Percentiles rank a stretch among this genome's conserved stretches.
Evolutionary conservation across 2,329 filamentous ascomycete genomes (phyloP).

Genomic region (Bisporella sp.): DNA sequence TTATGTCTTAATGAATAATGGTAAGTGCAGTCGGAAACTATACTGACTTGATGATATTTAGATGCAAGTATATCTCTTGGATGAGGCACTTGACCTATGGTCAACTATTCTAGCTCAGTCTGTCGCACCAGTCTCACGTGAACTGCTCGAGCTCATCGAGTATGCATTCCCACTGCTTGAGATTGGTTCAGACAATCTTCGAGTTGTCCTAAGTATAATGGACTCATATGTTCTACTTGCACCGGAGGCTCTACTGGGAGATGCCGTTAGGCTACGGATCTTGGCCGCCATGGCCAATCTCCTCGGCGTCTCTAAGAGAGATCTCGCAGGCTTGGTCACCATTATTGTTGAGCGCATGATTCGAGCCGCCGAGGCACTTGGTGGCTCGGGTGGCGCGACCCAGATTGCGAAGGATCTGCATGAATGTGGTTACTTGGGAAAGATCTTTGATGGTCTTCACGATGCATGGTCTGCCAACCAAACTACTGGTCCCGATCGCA

Average conservation of each 20-base stretch:
- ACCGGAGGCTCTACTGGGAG: constrained; percentile 56
- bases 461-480: constrained; percentile 69
- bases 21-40: not conserved
- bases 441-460: constrained; percentile 59
- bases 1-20: not conserved
- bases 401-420: constrained; percentile 61
- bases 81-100: constrained; percentile 91
- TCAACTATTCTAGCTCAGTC: constrained; percentile 63
- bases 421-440: constrained; percentile 53
- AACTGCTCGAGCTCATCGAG: constrained; percentile 57
- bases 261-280: constrained; percentile 44
- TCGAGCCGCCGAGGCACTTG: constrained; percentile 53
- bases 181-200: constrained; percentile 56
- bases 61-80: constrained; percentile 74
- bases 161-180: constrained; percentile 59
- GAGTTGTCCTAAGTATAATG: constrained; percentile 55
- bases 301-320: constrained; percentile 47
- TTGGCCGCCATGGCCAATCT: constrained; percentile 42
- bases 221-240: constrained; percentile 67
- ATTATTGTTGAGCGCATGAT: constrained; percentile 60
- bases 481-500: constrained; percentile 73
- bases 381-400: constrained; percentile 52
- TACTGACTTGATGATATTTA: not conserved
- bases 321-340: constrained; percentile 50
- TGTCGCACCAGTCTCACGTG: constrained; percentile 50